These are phyloP conservation scores for Chamaecyparis obtusa DNA, from an alignment of 75 land plant species.

Conservation along the genomic window DNA sequence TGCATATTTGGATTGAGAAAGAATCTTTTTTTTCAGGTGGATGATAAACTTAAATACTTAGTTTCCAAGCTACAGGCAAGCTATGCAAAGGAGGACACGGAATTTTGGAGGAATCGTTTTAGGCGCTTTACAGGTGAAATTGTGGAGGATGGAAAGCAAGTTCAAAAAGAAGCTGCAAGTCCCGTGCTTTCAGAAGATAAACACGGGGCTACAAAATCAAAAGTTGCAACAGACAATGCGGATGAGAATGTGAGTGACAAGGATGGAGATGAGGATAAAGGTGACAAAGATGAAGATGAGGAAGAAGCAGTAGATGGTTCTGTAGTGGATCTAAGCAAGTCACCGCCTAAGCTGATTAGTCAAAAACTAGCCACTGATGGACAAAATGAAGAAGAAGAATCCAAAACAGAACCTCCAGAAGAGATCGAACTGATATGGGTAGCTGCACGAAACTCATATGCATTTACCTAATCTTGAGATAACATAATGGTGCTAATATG, in stretches of 20 bases:
- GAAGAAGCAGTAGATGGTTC: conserved; percentile 35
- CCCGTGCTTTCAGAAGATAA: neutral
- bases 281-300: conserved; percentile 51
- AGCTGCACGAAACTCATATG: neutral
- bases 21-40: conserved; percentile 39
- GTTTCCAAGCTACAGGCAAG: conserved; percentile 62
- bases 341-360: conserved; percentile 52
- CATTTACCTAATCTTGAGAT: neutral
- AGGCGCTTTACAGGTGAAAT: conserved; percentile 38
- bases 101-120: conserved; percentile 87
- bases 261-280: conserved; percentile 45
- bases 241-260: conserved; percentile 13
- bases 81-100: conserved; percentile 69
- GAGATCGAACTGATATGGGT: conserved; percentile 1
- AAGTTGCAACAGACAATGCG: conserved; percentile 23
- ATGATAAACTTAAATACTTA: conserved; percentile 72
- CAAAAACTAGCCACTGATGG: conserved; percentile 49
- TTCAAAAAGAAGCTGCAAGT: neutral
- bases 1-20: neutral
- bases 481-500: neutral
- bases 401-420: conserved; percentile 27
- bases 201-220: neutral
- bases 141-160: conserved; percentile 6
- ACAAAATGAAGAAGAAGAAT: conserved; percentile 30
- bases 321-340: conserved; percentile 41